A percentile compares a stretch with the other conserved stretches of the same genome.
Evolutionary conservation across 225 moss, liverwort and hornwort genomes (phyloP).

Genomic region (Ulota crispa): DNA sequence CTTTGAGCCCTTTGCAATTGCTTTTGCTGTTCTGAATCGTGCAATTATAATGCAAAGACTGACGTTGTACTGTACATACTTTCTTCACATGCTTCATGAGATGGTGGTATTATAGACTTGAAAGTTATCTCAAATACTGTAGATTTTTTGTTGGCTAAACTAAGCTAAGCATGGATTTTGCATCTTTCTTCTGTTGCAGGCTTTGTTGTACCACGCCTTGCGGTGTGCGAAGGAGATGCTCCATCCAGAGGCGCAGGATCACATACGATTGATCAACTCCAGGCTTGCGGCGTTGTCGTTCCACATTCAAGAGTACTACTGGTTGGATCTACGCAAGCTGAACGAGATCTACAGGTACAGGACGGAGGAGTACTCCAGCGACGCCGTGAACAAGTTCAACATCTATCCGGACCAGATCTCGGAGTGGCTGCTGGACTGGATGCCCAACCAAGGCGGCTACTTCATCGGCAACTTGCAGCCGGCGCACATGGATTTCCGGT

Average conservation of each 20-base stretch:
- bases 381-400: conserved; percentile 94
- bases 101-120: neutral
- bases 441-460: conserved; percentile 84
- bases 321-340: conserved; percentile 78
- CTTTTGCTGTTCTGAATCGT: too few species aligned
- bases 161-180: neutral
- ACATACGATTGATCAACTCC: conserved; percentile 52
- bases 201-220: conserved; percentile 81
- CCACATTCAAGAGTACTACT: conserved; percentile 91
- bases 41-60: too few species aligned
- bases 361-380: conserved; percentile 89
- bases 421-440: conserved; percentile 79
- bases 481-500: conserved; percentile 94
- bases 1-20: too few species aligned
- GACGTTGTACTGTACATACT: too few species aligned
- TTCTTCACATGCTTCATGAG: neutral
- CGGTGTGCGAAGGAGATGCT: conserved; percentile 83
- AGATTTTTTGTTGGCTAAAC: neutral
- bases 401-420: conserved; percentile 95
- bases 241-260: conserved; percentile 53
- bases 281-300: conserved; percentile 77
- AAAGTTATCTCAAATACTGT: neutral
- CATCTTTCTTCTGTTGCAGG: conserved; percentile 39
- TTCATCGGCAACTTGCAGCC: conserved; percentile 93
- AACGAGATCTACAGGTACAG: conserved; percentile 85